Percentiles rank a stretch among this genome's conserved stretches.
Conservation (phyloP, 2,329 filamentous ascomycete species). For the Arthrobotrys musiformis region DNA sequence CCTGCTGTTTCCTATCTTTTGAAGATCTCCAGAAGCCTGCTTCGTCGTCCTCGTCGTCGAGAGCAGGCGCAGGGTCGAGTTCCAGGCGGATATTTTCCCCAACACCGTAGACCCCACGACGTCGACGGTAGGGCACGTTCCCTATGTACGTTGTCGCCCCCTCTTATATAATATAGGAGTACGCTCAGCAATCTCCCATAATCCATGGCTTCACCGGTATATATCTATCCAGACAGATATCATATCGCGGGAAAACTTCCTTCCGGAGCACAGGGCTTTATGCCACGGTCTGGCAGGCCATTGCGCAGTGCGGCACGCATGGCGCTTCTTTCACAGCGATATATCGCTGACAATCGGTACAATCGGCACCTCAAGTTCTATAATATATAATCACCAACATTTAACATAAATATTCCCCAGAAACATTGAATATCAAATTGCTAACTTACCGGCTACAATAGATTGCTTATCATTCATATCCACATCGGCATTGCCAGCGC, state of each 20-base stretch:
- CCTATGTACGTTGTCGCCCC: no score
- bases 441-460: constrained; percentile 1
- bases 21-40: background rate
- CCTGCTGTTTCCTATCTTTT: background rate
- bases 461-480: background rate
- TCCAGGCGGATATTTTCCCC: background rate
- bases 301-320: background rate
- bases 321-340: constrained; percentile 9
- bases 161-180: background rate
- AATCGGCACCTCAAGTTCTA: background rate
- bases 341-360: background rate
- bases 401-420: background rate
- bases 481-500: background rate
- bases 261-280: background rate
- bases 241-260: background rate
- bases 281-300: background rate
- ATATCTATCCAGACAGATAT: background rate
- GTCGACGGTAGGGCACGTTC: background rate
- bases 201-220: background rate
- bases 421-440: background rate
- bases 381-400: background rate
- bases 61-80: background rate
- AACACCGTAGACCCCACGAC: background rate
- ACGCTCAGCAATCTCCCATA: background rate
- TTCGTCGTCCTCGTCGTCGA: constrained; percentile 11